These are phyloP conservation scores for Phytophthora chlamydospora DNA, from an alignment of 352 stramenopile species.

Conservation along the genomic window DNA sequence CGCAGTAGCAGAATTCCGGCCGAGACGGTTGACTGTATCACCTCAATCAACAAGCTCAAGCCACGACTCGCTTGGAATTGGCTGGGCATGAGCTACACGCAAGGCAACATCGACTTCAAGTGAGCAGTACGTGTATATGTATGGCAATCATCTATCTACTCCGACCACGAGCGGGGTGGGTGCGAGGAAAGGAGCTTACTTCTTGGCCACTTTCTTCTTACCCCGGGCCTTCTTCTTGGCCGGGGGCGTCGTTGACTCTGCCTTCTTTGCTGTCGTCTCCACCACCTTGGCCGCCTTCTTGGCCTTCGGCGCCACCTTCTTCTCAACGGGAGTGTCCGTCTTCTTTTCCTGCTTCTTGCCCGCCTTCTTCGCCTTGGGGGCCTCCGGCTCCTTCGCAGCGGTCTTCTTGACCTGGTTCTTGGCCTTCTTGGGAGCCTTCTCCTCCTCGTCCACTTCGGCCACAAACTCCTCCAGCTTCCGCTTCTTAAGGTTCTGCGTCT, in stretches of 20 bases:
- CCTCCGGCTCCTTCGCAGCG: slow-evolving; percentile 14
- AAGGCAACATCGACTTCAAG: slow-evolving; percentile 5
- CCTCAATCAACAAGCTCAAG: neutral
- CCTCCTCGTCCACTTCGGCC: slow-evolving; percentile 15
- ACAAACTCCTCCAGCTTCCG: slow-evolving; percentile 68
- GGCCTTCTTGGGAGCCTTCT: slow-evolving; percentile 22
- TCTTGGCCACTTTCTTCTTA: slow-evolving; percentile 41
- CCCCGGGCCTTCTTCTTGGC: slow-evolving; percentile 27
- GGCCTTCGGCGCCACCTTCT: slow-evolving; percentile 21
- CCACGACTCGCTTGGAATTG: neutral
- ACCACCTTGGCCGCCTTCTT: slow-evolving; percentile 18
- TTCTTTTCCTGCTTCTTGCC: slow-evolving; percentile 25
- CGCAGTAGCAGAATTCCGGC: too few species aligned
- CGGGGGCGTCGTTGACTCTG: slow-evolving; percentile 15
- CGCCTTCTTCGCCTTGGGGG: slow-evolving; percentile 44
- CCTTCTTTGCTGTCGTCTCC: slow-evolving; percentile 15
- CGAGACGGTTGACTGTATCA: too few species aligned
- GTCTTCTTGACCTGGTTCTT: slow-evolving; percentile 37
- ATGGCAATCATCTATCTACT: slow-evolving; percentile 46
- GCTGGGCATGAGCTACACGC: neutral
- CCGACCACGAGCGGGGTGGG: slow-evolving; percentile 6
- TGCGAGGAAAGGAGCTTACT: slow-evolving; percentile 24
- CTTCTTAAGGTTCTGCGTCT: slow-evolving; percentile 62
- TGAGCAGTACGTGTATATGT: slow-evolving; percentile 39
- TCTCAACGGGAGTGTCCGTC: slow-evolving; percentile 29